Evolutionary conservation across 1,284 basidiomycete genomes (phyloP), one percentile per base, ranked within the genome.

Genomic region (Dichomitus squalens): DNA sequence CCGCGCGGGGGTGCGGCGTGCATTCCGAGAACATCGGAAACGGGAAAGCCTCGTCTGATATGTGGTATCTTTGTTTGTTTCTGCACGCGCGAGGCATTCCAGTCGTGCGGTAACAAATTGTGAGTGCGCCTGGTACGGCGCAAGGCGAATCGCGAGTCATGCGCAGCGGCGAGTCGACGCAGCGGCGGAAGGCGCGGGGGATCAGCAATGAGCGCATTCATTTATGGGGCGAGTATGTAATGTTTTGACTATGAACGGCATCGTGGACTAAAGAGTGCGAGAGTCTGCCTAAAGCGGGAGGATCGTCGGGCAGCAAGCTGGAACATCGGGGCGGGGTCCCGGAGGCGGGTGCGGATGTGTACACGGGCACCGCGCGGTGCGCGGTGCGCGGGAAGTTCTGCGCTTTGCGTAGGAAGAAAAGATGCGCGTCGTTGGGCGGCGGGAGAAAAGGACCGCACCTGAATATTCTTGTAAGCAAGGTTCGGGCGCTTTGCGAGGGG

Each of bases 271-370:
- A 23, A 39, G 48, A 36, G 34, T 36, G n/a, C 34, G 54, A 55
- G 47, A 35, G 46, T 31, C 29, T 21, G 29, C 40, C 27, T 18
- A 27, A 20, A 29, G 36, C 38, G 53, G 53, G 14, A 23, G 31
- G 47, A 55, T 55, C 53, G 53, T 55, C 53, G 53, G 47, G 46
- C n/a, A 33, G 29, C 18, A 18, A 54, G 46, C 18, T 39, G 20
- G 53, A n/a, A 49, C 34, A 23, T 41, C 54, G 54, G 54, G 54
- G 43, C 49, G 54, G 33, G 41, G 38, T 31, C 38, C 54, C 54
- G 48, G 54, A 25, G 48, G 25, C 31, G 40, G 48, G 43, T 39
- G 39, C 40, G 25, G 48, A 50, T 31, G 11, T 31, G 29, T 31
- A 34, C 14, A 23, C 48, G 44, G 54, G 48, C 49, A 55, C 48